Base-by-base conservation (phyloP, 805 yeast species). In the Groenewaldozyma tartarivorans region DNA sequence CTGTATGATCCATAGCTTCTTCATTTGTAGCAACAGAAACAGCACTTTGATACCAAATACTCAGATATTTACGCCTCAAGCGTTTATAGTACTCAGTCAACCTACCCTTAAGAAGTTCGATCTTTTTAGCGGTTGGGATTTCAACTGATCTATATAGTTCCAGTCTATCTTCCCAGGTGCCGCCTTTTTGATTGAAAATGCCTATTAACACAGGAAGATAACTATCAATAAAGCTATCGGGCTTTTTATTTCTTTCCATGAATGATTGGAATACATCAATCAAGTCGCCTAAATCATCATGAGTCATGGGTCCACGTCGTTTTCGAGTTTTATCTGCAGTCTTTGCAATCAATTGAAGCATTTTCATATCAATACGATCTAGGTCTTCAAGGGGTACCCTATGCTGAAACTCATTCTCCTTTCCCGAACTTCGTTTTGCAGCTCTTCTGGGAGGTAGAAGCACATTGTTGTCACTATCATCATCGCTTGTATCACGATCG, bases 261-360 rank as follows among this genome's bases (percentile, higher is more conserved):
- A 24, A 24, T 7, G 29, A 24, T 9, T 24, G 29, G 29, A 24
- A 24, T 9, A 24, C 13, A 24, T 24, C 29, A 24, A 24, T 7
- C 11, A 24, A 24, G 13, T 24, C 29, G 7, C 11, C 29, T 7
- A 24, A 24, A 24, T 24, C 29, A 24, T 24, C 29, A 24, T 9
- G 7, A 24, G 7, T 13, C 7, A 24, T 9, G 11, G 13, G 11
- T 24, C 11, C 29, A 24, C 11, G 7, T 24, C 29, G 7, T 9
- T 13, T 24, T 13, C 29, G 29, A 24, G 29, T 24, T 9, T 7
- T 38, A 38, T 50, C 54, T 2, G 53, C 52, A 4, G 49, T 41
- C 5, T 33, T 36, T 22, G 40, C 44, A 16, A 49, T 44, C 15
- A 48, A 39, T 31, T 21, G 34, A 11, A 51, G 39, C 22, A 51